These are phyloP conservation scores for Calonectria pteridis DNA, from an alignment of 2,329 filamentous ascomycete species.

Conservation along the genomic window DNA sequence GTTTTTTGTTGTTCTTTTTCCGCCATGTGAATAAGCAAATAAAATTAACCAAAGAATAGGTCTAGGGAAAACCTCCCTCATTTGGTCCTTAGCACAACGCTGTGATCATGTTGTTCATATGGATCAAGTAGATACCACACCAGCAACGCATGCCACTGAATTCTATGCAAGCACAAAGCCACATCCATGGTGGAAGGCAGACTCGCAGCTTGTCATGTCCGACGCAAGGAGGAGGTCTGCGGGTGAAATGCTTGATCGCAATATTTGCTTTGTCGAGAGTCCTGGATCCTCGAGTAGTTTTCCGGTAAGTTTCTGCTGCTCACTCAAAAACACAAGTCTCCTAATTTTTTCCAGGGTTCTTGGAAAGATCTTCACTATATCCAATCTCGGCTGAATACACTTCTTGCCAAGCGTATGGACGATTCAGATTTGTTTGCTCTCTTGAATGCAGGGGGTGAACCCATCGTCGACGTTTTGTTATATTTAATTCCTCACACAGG, in stretches of 20 bases:
- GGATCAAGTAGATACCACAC: constrained; percentile 69
- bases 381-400: constrained; percentile 59
- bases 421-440: constrained; percentile 82
- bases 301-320: constrained; percentile 54
- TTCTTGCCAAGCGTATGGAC: constrained; percentile 66
- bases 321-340: constrained; percentile 12
- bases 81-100: constrained; percentile 86
- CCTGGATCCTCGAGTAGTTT: constrained; percentile 70
- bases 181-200: constrained; percentile 91
- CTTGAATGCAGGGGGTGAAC: constrained; percentile 84
- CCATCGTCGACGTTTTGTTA: constrained; percentile 86
- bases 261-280: constrained; percentile 94
- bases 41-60: constrained; percentile 60
- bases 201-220: constrained; percentile 72
- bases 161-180: constrained; percentile 85
- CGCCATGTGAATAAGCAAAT: not conserved
- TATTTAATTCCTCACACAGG: constrained; percentile 80
- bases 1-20: not conserved
- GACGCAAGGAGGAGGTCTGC: constrained; percentile 76
- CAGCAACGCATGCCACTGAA: constrained; percentile 65
- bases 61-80: constrained; percentile 88
- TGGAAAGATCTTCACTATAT: constrained; percentile 77
- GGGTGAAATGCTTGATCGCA: constrained; percentile 87
- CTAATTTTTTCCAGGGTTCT: constrained; percentile 67
- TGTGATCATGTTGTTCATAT: constrained; percentile 96